Evolutionary conservation across 495 filamentous ascomycete species (phyloP).

Genomic region (Chaetomium cochliodes): DNA sequence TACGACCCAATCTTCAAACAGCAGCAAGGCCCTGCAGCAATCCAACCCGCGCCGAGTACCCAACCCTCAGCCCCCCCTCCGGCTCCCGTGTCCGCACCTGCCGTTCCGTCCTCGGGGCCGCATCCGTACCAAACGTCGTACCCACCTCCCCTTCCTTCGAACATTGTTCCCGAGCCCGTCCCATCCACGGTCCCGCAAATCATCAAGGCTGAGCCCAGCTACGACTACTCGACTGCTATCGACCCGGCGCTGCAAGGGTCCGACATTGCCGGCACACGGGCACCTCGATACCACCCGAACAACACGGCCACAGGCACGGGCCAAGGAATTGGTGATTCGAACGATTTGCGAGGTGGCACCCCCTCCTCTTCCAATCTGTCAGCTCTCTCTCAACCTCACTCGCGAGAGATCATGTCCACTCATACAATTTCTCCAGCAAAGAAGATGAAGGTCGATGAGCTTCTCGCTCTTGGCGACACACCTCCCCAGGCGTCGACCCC

Average conservation of each 20-base stretch:
- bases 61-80: conserved; percentile 31
- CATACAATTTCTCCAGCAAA: conserved; percentile 59
- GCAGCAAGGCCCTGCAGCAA: conserved; percentile 71
- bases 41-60: conserved; percentile 62
- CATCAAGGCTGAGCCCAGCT: conserved; percentile 56
- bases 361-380: conserved; percentile 28
- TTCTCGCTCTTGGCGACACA: conserved; percentile 65
- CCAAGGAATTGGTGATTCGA: conserved; percentile 24
- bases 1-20: conserved; percentile 98
- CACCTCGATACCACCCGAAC: conserved; percentile 41
- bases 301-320: conserved; percentile 30
- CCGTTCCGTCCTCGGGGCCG: conserved; percentile 37
- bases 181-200: conserved; percentile 53
- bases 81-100: conserved; percentile 35
- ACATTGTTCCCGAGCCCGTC: conserved; percentile 38
- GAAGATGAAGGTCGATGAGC: conserved; percentile 70
- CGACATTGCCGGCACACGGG: conserved; percentile 34
- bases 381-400: conserved; percentile 29
- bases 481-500: conserved; percentile 60
- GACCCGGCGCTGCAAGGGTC: conserved; percentile 70
- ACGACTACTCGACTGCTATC: conserved; percentile 68
- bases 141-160: conserved; percentile 29
- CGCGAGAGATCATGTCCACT: conserved; percentile 41
- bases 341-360: conserved; percentile 34
- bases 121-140: conserved; percentile 35